Conservation (phyloP, 192 early-diverging fungal species). For the Thamnidium elegans region DNA sequence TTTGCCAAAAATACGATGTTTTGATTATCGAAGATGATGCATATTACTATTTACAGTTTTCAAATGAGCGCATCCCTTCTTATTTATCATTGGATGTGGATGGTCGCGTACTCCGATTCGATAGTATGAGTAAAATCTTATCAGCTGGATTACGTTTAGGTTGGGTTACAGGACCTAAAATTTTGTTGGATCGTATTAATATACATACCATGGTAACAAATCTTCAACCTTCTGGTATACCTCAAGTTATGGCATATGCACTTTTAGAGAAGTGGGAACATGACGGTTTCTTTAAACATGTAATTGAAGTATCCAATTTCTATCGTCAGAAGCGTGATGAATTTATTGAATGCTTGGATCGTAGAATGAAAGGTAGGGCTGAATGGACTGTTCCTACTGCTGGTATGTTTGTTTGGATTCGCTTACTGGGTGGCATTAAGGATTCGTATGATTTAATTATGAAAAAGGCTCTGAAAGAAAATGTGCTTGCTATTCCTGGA, state of each 20-base stretch:
- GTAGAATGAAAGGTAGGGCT: slow-evolving; percentile 59
- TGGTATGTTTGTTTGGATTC: slow-evolving; percentile 82
- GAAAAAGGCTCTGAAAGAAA: slow-evolving; percentile 61
- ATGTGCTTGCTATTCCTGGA: slow-evolving; percentile 73
- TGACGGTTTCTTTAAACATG: slow-evolving; percentile 74
- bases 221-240: slow-evolving; percentile 80
- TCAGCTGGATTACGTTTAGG: slow-evolving; percentile 86
- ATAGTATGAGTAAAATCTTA: slow-evolving; percentile 90
- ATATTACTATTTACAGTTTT: slow-evolving; percentile 87
- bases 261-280: slow-evolving; percentile 80
- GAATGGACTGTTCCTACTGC: slow-evolving; percentile 59
- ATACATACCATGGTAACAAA: slow-evolving; percentile 73
- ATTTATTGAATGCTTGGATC: slow-evolving; percentile 62
- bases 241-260: slow-evolving; percentile 71
- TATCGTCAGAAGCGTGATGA: slow-evolving; percentile 69
- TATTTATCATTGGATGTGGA: slow-evolving; percentile 91
- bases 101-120: slow-evolving; percentile 86
- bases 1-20: slow-evolving; percentile 73
- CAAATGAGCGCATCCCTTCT: slow-evolving; percentile 40
- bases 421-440: slow-evolving; percentile 43
- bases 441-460: slow-evolving; percentile 59
- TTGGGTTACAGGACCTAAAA: slow-evolving; percentile 65
- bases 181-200: slow-evolving; percentile 76
- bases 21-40: slow-evolving; percentile 95
- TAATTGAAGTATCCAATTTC: slow-evolving; percentile 63